phyloP scores from a whole-genome alignment of 176 grass and related monocot species.

The Pontederia paniculata region DNA sequence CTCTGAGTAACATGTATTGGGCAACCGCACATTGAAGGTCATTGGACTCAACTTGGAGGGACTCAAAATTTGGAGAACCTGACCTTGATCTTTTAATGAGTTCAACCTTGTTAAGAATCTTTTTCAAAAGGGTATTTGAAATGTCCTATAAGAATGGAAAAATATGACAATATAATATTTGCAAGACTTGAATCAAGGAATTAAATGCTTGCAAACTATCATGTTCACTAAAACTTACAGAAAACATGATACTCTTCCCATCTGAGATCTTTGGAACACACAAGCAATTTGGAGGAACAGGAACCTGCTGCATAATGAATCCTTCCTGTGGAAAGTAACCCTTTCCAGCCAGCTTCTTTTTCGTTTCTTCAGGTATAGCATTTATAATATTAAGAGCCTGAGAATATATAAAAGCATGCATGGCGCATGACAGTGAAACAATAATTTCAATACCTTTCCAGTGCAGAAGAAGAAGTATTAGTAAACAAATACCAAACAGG shows the following conservation, averaged over 20 bases:
- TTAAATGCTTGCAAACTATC: background rate
- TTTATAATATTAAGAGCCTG: slow-evolving; percentile 81
- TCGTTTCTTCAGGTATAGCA: slow-evolving; percentile 65
- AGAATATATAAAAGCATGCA: slow-evolving; percentile 24
- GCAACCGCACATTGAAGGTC: slow-evolving; percentile 57
- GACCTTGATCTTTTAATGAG: slow-evolving; percentile 80
- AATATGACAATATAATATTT: background rate
- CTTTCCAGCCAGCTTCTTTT: slow-evolving; percentile 48
- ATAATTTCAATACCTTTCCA: too few species aligned
- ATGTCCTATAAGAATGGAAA: slow-evolving; percentile 54
- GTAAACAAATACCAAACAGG: too few species aligned
- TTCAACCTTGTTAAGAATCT: slow-evolving; percentile 84
- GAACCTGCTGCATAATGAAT: slow-evolving; percentile 72
- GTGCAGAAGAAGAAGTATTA: too few species aligned
- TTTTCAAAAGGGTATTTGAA: slow-evolving; percentile 57
- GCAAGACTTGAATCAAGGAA: background rate
- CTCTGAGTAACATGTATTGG: slow-evolving; percentile 75
- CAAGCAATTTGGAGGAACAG: slow-evolving; percentile 79
- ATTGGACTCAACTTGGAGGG: slow-evolving; percentile 52
- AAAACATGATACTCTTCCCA: slow-evolving; percentile 70
- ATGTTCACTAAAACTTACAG: slow-evolving; percentile 42
- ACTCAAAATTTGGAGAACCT: slow-evolving; percentile 75
- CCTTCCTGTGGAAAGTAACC: slow-evolving; percentile 58
- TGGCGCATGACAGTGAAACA: slow-evolving; percentile 4
- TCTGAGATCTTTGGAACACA: slow-evolving; percentile 77